Percentiles rank a stretch among this genome's conserved stretches.
Evolutionary conservation across 2,329 filamentous ascomycete genomes (phyloP).

Genomic region (Lithohypha guttulata): DNA sequence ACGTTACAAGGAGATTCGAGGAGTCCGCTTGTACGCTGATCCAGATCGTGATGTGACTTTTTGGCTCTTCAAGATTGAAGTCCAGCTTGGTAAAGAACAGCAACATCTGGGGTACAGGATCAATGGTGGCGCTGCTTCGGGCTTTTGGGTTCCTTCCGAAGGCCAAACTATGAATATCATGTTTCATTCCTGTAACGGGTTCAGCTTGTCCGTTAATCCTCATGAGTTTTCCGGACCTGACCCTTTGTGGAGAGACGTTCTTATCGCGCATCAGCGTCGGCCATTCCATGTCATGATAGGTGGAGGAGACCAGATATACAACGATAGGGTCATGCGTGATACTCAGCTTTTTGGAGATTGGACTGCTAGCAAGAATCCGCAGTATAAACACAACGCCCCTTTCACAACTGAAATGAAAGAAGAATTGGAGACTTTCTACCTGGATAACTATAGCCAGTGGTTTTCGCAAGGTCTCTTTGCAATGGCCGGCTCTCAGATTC

Average conservation of each 20-base stretch:
- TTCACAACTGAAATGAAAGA: conserved; percentile 76
- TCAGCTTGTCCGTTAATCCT: conserved; percentile 67
- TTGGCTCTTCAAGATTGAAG: conserved; percentile 92
- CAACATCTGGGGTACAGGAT: conserved; percentile 90
- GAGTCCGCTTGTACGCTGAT: conserved; percentile 72
- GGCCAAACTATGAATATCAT: conserved; percentile 93
- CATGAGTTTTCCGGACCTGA: conserved; percentile 83
- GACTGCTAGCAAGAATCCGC: conserved; percentile 67
- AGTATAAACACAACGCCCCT: conserved; percentile 66
- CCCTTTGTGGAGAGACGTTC: conserved; percentile 89
- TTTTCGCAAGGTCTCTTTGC: conserved; percentile 92
- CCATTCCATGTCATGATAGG: conserved; percentile 99
- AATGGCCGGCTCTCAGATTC: conserved; percentile 87
- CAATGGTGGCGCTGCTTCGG: conserved; percentile 76
- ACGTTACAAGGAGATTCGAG: conserved; percentile 73
- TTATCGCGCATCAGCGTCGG: conserved; percentile 79
- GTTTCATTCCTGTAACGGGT: conserved; percentile 97
- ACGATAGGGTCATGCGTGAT: conserved; percentile 69
- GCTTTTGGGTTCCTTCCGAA: conserved; percentile 85
- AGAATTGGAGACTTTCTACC: conserved; percentile 78
- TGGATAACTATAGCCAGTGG: conserved; percentile 84
- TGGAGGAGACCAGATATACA: conserved; percentile 94
- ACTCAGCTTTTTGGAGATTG: conserved; percentile 71
- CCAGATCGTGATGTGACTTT: conserved; percentile 81
- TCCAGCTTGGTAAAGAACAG: conserved; percentile 69